phyloP scores from a whole-genome alignment of 768 basidiomycete species.

The Chiua virens region DNA sequence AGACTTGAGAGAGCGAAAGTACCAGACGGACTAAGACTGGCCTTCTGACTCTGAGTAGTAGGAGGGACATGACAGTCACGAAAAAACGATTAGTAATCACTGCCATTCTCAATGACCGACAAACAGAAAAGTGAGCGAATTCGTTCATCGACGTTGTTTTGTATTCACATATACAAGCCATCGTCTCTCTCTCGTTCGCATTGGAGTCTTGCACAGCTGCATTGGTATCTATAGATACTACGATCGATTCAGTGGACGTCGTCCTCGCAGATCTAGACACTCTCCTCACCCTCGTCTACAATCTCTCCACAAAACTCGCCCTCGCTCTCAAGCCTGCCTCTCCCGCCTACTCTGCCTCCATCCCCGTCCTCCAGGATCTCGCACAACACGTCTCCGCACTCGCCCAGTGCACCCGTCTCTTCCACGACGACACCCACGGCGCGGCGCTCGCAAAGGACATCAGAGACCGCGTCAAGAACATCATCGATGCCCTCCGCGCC shows the following conservation, averaged over 20 bases:
- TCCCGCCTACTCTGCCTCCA: slow-evolving; percentile 51
- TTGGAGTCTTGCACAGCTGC: slow-evolving; percentile 24
- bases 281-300: slow-evolving; percentile 57
- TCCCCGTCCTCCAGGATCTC: slow-evolving; percentile 54
- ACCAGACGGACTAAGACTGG: not conserved
- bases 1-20: slow-evolving; percentile 1
- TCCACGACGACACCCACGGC: slow-evolving; percentile 44
- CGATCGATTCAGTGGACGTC: slow-evolving; percentile 24
- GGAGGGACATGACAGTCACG: no score
- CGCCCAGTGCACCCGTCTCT: slow-evolving; percentile 48
- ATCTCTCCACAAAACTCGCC: slow-evolving; percentile 58
- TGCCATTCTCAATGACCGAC: slow-evolving; percentile 32
- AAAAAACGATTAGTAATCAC: slow-evolving; percentile 13
- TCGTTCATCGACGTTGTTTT: no score
- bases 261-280: slow-evolving; percentile 58
- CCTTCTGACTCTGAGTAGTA: no score
- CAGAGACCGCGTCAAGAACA: slow-evolving; percentile 36
- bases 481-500: slow-evolving; percentile 44
- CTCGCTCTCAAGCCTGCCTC: slow-evolving; percentile 60
- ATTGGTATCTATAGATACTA: not conserved
- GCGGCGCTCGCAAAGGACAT: slow-evolving; percentile 47
- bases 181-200: slow-evolving; percentile 10
- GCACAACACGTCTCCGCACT: slow-evolving; percentile 48
- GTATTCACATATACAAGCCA: not conserved
- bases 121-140: no score